Percentiles rank a stretch among this genome's conserved stretches.
Evolutionary conservation across 1,284 basidiomycete species (phyloP).

Genomic region (Uromyces viciae-fabae): DNA sequence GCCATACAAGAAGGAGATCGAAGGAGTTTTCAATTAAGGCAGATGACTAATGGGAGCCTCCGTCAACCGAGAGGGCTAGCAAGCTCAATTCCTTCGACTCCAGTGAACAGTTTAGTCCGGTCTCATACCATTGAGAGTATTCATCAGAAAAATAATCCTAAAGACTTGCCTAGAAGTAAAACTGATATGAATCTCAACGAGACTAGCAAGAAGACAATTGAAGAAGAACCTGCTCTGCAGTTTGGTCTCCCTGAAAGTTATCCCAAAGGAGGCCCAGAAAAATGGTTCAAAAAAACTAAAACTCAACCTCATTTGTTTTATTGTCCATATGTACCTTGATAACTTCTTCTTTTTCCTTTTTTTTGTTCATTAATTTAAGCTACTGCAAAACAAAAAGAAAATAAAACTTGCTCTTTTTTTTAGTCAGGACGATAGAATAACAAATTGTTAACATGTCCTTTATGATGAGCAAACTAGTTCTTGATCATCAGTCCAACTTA

Average conservation of each 20-base stretch:
- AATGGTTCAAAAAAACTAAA: slow-evolving; percentile 29
- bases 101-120: background rate
- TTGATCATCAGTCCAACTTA: too few relatives aligned
- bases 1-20: background rate
- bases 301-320: slow-evolving; percentile 29
- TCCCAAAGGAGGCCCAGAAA: slow-evolving; percentile 34
- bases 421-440: too few relatives aligned
- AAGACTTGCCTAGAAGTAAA: background rate
- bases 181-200: background rate
- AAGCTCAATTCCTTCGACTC: background rate
- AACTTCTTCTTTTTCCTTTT: too few relatives aligned
- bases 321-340: slow-evolving; percentile 4
- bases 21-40: slow-evolving; percentile 7
- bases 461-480: too few relatives aligned
- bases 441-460: too few relatives aligned
- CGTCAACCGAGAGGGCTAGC: slow-evolving; percentile 12
- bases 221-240: background rate
- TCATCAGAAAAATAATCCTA: background rate
- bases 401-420: too few relatives aligned
- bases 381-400: too few relatives aligned
- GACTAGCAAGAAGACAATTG: background rate
- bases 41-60: background rate
- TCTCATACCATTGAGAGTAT: background rate
- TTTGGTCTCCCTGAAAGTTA: background rate
- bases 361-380: too few relatives aligned